Conservation (phyloP, 805 yeast genomes). For the Candida rishiriensis region DNA sequence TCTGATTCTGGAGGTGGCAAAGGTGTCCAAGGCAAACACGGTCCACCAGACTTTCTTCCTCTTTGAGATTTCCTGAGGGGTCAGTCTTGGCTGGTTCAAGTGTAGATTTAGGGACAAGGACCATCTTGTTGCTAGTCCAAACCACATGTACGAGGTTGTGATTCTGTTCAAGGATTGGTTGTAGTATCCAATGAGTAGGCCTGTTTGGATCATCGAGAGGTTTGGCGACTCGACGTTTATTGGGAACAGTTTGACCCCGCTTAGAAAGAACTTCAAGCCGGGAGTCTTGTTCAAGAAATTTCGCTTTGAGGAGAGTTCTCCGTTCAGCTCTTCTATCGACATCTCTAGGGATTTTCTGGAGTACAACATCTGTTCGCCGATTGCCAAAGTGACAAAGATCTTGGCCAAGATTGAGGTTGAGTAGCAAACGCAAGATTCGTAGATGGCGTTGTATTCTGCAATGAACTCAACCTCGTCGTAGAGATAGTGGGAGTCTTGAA, state of each 20-base stretch:
- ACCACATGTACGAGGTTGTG: slow-evolving; percentile 30
- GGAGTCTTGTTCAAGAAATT: slow-evolving; percentile 21
- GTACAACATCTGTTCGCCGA: slow-evolving; percentile 22
- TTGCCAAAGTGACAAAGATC: slow-evolving; percentile 19
- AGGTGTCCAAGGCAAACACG: slow-evolving; percentile 31
- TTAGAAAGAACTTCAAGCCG: slow-evolving; percentile 28
- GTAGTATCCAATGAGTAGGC: slow-evolving; percentile 31
- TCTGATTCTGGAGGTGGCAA: slow-evolving; percentile 34
- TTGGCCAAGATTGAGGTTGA: slow-evolving; percentile 13
- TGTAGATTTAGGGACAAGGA: slow-evolving; percentile 31
- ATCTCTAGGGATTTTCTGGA: slow-evolving; percentile 19
- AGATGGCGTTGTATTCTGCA: slow-evolving; percentile 15
- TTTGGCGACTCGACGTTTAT: slow-evolving; percentile 30
- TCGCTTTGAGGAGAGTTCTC: slow-evolving; percentile 14
- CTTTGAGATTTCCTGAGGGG: slow-evolving; percentile 23
- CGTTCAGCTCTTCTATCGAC: slow-evolving; percentile 10
- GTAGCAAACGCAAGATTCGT: slow-evolving; percentile 16
- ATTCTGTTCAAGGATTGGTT: slow-evolving; percentile 35
- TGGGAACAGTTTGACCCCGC: slow-evolving; percentile 23
- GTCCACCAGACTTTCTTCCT: slow-evolving; percentile 39
- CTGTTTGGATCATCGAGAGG: slow-evolving; percentile 29
- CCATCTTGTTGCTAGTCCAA: slow-evolving; percentile 32
- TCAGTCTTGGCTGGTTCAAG: slow-evolving; percentile 19
- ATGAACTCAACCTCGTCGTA: slow-evolving; percentile 19
- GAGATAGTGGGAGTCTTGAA: slow-evolving; percentile 21